phyloP scores from a whole-genome alignment of 2,329 filamentous ascomycete species.

The Graphilbum fragrans region DNA sequence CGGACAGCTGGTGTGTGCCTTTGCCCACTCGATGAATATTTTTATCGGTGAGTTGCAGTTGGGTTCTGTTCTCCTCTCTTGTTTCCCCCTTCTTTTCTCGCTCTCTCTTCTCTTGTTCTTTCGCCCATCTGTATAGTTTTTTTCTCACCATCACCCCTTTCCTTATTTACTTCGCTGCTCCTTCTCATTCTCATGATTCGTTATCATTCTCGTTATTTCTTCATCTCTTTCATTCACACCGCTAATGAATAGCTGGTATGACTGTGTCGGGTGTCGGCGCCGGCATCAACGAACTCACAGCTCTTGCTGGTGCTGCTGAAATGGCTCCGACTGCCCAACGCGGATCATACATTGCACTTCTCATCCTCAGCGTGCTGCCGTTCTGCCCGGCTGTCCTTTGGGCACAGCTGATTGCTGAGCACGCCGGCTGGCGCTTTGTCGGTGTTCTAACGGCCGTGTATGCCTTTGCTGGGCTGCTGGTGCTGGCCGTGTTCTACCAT shows the following conservation, averaged over 20 bases:
- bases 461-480: conserved; percentile 36
- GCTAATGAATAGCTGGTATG: conserved; percentile 20
- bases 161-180: too few relatives aligned
- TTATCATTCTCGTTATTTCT: too few relatives aligned
- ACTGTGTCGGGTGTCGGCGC: conserved; percentile 50
- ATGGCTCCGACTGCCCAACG: conserved; percentile 53
- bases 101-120: too few relatives aligned
- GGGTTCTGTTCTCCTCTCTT: neutral
- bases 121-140: too few relatives aligned
- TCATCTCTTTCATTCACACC: too few relatives aligned
- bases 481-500: conserved; percentile 39
- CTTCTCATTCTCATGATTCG: too few relatives aligned
- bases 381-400: conserved; percentile 52
- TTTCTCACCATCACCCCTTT: too few relatives aligned
- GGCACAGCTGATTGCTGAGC: conserved; percentile 37
- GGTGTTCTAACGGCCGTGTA: conserved; percentile 40
- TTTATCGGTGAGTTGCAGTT: conserved; percentile 37
- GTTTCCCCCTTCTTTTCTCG: neutral
- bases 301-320: conserved; percentile 55
- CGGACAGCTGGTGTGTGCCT: conserved; percentile 47
- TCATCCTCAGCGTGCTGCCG: conserved; percentile 50
- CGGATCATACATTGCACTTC: conserved; percentile 46
- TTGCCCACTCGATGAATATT: conserved; percentile 44
- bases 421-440: conserved; percentile 41
- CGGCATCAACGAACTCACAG: conserved; percentile 56